phyloP scores from a whole-genome alignment of 306 rosid genomes.

The Dryas drummondii region DNA sequence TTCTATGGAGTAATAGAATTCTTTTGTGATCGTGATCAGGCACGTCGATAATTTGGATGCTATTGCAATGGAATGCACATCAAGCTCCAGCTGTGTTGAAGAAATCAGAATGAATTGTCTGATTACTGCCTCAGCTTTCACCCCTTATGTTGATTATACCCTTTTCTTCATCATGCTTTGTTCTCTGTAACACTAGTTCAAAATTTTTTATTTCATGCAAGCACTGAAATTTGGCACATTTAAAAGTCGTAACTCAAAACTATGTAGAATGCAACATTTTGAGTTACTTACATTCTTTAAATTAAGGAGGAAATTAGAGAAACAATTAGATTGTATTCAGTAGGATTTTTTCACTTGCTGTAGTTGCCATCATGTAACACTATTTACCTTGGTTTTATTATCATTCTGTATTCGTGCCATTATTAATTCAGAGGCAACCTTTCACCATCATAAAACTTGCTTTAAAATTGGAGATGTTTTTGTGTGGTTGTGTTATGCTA shows the following conservation, averaged over 20 bases:
- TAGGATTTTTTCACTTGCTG: not conserved
- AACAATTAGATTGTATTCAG: not conserved
- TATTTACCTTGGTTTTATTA: not conserved
- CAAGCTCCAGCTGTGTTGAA: slow-evolving; percentile 40
- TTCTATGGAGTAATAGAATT: slow-evolving; percentile 1
- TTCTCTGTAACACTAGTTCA: not conserved
- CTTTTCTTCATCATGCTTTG: not conserved
- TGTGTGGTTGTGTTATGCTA: too few species aligned
- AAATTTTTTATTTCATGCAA: not conserved
- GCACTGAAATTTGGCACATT: not conserved
- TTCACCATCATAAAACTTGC: too few species aligned
- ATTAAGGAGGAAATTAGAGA: not conserved
- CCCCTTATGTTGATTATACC: not conserved
- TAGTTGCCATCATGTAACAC: not conserved
- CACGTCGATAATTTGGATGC: slow-evolving; percentile 90
- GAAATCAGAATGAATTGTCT: slow-evolving; percentile 25
- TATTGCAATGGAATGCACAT: slow-evolving; percentile 79
- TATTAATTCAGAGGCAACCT: too few species aligned
- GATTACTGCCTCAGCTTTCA: slow-evolving; percentile 3
- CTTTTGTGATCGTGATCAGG: slow-evolving; percentile 43
- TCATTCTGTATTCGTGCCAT: too few species aligned
- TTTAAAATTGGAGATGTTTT: too few species aligned
- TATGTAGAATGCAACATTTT: not conserved
- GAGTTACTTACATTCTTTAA: not conserved
- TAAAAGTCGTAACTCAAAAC: not conserved